Evolutionary conservation across 2,329 filamentous ascomycete genomes (phyloP).

Genomic region (Lachnellula arida): DNA sequence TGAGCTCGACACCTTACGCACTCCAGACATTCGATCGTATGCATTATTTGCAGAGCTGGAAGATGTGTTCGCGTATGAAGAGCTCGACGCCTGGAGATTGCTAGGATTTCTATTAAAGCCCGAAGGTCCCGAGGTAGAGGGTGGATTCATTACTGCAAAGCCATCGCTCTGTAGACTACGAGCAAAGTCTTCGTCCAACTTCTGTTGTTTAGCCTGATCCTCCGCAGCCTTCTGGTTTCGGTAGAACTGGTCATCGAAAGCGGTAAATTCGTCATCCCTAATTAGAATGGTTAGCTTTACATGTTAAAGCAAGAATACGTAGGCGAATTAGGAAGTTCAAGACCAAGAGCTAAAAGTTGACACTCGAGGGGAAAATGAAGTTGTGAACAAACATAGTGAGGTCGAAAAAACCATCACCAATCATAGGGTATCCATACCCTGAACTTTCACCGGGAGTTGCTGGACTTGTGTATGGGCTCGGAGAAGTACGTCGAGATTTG

Average conservation of each 20-base stretch:
- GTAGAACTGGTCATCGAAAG: slow-evolving; percentile 13
- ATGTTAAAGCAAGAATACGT: neutral
- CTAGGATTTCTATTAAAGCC: neutral
- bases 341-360: neutral
- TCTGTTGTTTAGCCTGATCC: slow-evolving; percentile 35
- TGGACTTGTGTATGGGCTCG: slow-evolving; percentile 22
- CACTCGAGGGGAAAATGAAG: slow-evolving; percentile 6
- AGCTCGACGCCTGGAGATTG: neutral
- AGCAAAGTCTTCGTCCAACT: slow-evolving; percentile 33
- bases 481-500: slow-evolving; percentile 30
- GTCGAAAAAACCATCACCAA: slow-evolving; percentile 21
- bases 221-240: slow-evolving; percentile 33
- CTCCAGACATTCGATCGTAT: slow-evolving; percentile 27
- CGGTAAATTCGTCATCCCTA: slow-evolving; percentile 26
- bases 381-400: slow-evolving; percentile 22
- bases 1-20: slow-evolving; percentile 10
- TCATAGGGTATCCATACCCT: slow-evolving; percentile 25
- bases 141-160: neutral
- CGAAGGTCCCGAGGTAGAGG: neutral
- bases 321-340: neutral
- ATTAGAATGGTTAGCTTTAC: slow-evolving; percentile 4
- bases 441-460: slow-evolving; percentile 23
- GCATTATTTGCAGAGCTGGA: slow-evolving; percentile 19
- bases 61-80: neutral
- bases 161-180: slow-evolving; percentile 22